These are phyloP conservation scores for Westerdykella aurantiaca DNA, from an alignment of 2,329 filamentous ascomycete species.

Conservation along the genomic window DNA sequence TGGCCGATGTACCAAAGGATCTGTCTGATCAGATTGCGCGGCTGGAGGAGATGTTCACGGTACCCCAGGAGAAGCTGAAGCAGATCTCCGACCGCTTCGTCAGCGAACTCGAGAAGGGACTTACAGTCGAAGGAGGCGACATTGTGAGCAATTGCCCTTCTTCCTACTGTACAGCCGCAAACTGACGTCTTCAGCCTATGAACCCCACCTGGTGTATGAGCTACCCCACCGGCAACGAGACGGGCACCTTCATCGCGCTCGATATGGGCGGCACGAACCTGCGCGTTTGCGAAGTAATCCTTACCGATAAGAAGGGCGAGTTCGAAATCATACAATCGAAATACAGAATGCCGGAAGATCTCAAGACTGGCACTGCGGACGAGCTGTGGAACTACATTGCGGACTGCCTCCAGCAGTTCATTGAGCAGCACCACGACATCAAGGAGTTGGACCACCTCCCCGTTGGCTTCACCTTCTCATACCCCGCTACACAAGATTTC, in stretches of 20 bases:
- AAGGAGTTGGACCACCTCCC: slow-evolving; percentile 62
- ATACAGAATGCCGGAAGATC: slow-evolving; percentile 89
- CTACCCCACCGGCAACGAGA: slow-evolving; percentile 81
- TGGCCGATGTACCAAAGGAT: slow-evolving; percentile 84
- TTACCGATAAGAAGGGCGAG: slow-evolving; percentile 82
- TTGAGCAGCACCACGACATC: slow-evolving; percentile 74
- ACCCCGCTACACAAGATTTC: slow-evolving; percentile 87
- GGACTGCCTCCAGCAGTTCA: slow-evolving; percentile 86
- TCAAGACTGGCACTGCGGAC: slow-evolving; percentile 79
- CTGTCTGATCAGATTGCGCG: slow-evolving; percentile 74
- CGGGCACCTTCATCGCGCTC: slow-evolving; percentile 79
- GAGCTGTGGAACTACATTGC: slow-evolving; percentile 95
- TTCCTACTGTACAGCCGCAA: background rate
- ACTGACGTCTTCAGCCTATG: slow-evolving; percentile 64
- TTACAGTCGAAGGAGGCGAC: slow-evolving; percentile 81
- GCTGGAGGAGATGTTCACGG: slow-evolving; percentile 77
- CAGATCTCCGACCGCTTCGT: slow-evolving; percentile 86
- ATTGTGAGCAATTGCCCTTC: slow-evolving; percentile 64
- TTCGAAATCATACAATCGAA: slow-evolving; percentile 97
- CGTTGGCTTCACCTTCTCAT: slow-evolving; percentile 94
- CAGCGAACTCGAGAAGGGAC: slow-evolving; percentile 77
- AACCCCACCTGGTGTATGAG: slow-evolving; percentile 96
- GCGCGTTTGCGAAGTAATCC: slow-evolving; percentile 86
- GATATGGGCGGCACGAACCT: slow-evolving; percentile 97
- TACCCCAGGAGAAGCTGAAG: slow-evolving; percentile 76